Evolutionary conservation across 192 early-diverging fungal species (phyloP), one percentile per base, ranked within the genome.

Genomic region (Linderina pennispora): DNA sequence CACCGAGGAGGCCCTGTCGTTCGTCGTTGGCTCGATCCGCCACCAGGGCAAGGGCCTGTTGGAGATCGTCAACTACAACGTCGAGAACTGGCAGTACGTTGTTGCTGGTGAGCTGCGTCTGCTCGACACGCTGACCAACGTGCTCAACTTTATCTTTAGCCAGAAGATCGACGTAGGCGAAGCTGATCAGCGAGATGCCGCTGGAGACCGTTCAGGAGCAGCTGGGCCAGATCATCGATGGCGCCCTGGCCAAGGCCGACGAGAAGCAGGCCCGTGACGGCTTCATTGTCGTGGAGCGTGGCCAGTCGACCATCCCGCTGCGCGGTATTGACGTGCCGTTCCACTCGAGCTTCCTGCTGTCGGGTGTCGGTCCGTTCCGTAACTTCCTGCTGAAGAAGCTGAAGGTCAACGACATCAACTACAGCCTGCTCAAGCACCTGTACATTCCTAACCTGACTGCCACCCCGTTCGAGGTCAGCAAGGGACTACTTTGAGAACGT

Each of bases 51-150:
- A 79, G 45, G 83, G 82, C 33, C 71, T 94, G 15, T 63, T 92
- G 40, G 91, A 96, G 57, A 96, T 96, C 67, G 93, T 96, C 57
- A 96, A 96, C 77, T 91, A 81, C 82, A 96, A 96, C 76, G 93
- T 96, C 40, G 91, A 92, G 65, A 92, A 92, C 77, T 85, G 88
- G 80, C 93, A 96, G 70, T 96, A 96, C 50, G 91, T 96, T 10
- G 83, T 89, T 53, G 89, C 93, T 43, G 93, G 93, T 66, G 82
- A 88, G 44, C 69, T 90, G 45, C 66, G 78, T 46, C 83, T 82
- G 64, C 67, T 96, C 36, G 90, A 94, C 36, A 78, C 80, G 16
- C 79, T 96, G 45, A 79, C 89, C 17, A 76, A 76, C 42, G 84
- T 90, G 40, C 70, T 93, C 45, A 92, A 96, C 81, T 85, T 86